Percentiles rank a stretch among this genome's conserved stretches.
These are phyloP conservation scores for Marchantia paleacea DNA, from an alignment of 225 moss, liverwort and hornwort genomes.

Conservation along the genomic window DNA sequence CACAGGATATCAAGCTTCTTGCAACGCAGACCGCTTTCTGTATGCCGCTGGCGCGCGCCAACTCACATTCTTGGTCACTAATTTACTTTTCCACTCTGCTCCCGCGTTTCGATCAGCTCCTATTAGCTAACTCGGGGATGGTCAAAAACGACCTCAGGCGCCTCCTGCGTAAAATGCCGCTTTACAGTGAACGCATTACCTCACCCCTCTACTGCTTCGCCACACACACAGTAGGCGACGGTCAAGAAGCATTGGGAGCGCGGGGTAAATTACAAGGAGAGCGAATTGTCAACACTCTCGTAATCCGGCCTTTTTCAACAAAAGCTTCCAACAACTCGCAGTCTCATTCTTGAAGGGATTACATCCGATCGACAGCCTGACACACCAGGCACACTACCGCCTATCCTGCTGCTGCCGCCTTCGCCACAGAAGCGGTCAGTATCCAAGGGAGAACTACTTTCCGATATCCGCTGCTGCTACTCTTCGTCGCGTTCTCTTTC, in stretches of 20 bases:
- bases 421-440: neutral
- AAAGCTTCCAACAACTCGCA: neutral
- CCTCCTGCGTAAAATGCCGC: neutral
- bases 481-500: neutral
- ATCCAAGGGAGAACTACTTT: too few relatives aligned
- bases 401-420: neutral
- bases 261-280: neutral
- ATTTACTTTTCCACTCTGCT: neutral
- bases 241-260: conserved; percentile 15
- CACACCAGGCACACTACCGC: neutral
- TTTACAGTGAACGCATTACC: neutral
- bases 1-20: neutral
- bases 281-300: neutral
- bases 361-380: neutral
- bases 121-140: neutral
- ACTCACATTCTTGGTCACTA: neutral
- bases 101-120: neutral
- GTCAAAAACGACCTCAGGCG: neutral
- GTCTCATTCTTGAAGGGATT: neutral
- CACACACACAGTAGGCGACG: neutral
- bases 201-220: neutral
- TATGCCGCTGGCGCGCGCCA: neutral
- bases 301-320: neutral
- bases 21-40: neutral
- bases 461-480: neutral